These are phyloP conservation scores for Nakazawaea holstii DNA, from an alignment of 805 yeast species.

Conservation along the genomic window DNA sequence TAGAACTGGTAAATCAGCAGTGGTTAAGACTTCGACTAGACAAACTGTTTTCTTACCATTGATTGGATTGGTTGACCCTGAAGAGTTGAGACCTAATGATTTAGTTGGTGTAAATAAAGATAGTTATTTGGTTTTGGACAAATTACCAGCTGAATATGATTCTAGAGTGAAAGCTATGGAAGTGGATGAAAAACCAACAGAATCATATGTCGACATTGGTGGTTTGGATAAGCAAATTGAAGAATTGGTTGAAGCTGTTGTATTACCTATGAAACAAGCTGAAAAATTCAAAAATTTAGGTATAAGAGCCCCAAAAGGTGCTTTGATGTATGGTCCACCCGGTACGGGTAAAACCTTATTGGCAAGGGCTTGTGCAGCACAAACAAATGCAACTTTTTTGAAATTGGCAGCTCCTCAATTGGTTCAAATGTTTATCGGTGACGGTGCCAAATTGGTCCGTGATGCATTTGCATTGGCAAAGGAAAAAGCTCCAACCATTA, in stretches of 20 bases:
- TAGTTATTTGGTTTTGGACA: constrained; percentile 87
- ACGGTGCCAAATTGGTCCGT: constrained; percentile 95
- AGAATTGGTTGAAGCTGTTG: constrained; percentile 97
- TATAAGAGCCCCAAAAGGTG: constrained; percentile 97
- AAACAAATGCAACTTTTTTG: constrained; percentile 93
- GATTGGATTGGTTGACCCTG: constrained; percentile 92
- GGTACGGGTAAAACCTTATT: constrained; percentile 97
- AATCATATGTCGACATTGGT: constrained; percentile 95
- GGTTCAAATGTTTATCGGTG: constrained; percentile 98
- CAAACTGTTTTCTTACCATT: constrained; percentile 96
- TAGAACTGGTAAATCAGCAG: constrained; percentile 95
- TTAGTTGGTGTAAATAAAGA: constrained; percentile 97
- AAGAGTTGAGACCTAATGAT: constrained; percentile 92
- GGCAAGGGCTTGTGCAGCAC: constrained; percentile 99
- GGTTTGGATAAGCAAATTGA: constrained; percentile 98
- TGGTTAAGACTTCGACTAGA: constrained; percentile 93
- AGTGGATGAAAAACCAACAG: constrained; percentile 98
- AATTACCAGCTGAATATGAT: constrained; percentile 95
- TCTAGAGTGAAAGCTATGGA: constrained; percentile 98
- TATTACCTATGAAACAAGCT: constrained; percentile 96
- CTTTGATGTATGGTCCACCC: constrained; percentile 98
- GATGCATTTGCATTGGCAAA: constrained; percentile 97
- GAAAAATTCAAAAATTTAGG: constrained; percentile 93
- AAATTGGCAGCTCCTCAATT: constrained; percentile 97
- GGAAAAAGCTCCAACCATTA: constrained; percentile 97